Conservation (phyloP, 2,329 filamentous ascomycete genomes). For the Ophiobolus disseminans region DNA sequence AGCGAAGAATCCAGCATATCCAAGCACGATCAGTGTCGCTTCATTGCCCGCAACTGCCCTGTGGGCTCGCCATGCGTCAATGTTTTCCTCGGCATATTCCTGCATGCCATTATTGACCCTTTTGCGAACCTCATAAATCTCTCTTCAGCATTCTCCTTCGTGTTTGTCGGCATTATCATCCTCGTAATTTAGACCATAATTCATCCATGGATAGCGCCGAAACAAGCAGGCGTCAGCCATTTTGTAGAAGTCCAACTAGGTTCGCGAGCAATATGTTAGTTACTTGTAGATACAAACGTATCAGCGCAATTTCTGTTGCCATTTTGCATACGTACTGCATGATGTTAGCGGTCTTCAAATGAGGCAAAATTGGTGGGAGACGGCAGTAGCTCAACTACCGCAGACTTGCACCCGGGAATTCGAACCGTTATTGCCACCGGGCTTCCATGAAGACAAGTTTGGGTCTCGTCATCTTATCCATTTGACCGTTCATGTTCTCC, state of each 20-base stretch:
- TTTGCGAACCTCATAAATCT: conserved; percentile 5
- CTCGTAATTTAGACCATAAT: conserved; percentile 9
- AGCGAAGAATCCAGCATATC: conserved; percentile 10
- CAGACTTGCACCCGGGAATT: too few species aligned
- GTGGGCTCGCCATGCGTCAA: conserved; percentile 10
- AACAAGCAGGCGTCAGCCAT: conserved; percentile 16
- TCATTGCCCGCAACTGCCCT: conserved; percentile 3
- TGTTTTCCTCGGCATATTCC: not conserved
- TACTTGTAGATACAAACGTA: too few species aligned
- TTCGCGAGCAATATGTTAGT: too few species aligned
- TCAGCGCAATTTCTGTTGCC: too few species aligned
- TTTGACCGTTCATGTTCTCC: conserved; percentile 8
- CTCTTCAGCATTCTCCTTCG: conserved; percentile 4
- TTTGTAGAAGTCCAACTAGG: conserved; percentile 14
- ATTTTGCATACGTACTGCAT: too few species aligned
- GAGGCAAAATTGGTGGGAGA: too few species aligned
- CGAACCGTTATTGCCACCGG: conserved; percentile 16
- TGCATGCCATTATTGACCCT: conserved; percentile 1
- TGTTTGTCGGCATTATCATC: conserved; percentile 7
- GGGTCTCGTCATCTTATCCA: conserved; percentile 11
- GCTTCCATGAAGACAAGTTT: conserved; percentile 14
- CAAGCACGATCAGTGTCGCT: conserved; percentile 6
- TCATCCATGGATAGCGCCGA: not conserved
- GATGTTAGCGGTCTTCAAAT: too few species aligned
- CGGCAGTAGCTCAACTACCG: too few species aligned